These are phyloP conservation scores for Poterioochromonas sp. DNA, from an alignment of 352 stramenopile species.

Conservation along the genomic window DNA sequence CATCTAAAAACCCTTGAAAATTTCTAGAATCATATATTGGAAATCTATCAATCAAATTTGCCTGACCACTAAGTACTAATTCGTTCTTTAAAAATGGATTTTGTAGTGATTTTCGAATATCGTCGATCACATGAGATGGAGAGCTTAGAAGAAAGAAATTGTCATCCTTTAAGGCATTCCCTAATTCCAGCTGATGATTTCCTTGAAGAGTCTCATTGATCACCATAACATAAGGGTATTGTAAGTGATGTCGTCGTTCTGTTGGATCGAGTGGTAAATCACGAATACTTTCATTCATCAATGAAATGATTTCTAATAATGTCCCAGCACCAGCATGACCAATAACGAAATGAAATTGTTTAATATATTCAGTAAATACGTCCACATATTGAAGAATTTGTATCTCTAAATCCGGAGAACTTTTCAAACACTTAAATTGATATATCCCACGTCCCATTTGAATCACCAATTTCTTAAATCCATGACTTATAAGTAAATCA, in stretches of 20 bases:
- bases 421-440: neutral
- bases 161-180: neutral
- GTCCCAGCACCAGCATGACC: slow-evolving; percentile 15
- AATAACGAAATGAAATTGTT: neutral
- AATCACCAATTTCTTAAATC: neutral
- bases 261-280: no score
- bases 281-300: neutral
- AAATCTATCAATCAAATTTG: no score
- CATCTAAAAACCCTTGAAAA: no score
- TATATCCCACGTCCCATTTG: neutral
- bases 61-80: no score
- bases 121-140: neutral
- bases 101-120: neutral
- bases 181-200: slow-evolving; percentile 10
- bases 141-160: no score
- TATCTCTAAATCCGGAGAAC: neutral
- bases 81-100: neutral
- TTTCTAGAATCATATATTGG: neutral
- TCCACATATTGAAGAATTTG: no score
- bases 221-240: neutral
- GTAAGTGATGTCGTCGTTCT: no score
- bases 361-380: neutral
- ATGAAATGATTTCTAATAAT: neutral
- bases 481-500: neutral
- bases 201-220: neutral